Evolutionary conservation across 108 stramenopile species (phyloP).

Genomic region (Chaetoceros muelleri): DNA sequence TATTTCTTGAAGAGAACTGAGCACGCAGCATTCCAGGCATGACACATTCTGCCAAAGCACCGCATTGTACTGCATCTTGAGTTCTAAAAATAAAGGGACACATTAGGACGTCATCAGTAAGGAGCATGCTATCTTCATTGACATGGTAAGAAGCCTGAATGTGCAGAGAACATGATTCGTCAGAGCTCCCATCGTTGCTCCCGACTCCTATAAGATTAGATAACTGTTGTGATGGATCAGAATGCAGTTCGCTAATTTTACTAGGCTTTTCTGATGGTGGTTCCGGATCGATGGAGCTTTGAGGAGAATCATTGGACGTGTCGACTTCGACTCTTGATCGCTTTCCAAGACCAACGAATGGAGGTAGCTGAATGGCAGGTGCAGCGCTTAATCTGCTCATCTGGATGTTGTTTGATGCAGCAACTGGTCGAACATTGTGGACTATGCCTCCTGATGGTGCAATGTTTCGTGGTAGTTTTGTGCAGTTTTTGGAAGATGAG

Average conservation of each 20-base stretch:
- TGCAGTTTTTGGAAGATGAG: not conserved
- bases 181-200: constrained; percentile 10
- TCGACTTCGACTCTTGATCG: not conserved
- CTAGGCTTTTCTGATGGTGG: not conserved
- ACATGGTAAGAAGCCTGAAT: constrained; percentile 54
- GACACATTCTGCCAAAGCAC: constrained; percentile 60
- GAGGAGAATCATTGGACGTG: not conserved
- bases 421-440: constrained; percentile 43
- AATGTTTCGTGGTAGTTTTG: constrained; percentile 47
- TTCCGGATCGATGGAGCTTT: not conserved
- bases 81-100: constrained; percentile 72
- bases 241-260: too few species aligned
- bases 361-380: constrained; percentile 61
- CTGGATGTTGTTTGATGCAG: constrained; percentile 15
- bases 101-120: constrained; percentile 69
- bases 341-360: constrained; percentile 73
- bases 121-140: constrained; percentile 76
- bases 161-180: constrained; percentile 6
- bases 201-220: constrained; percentile 19
- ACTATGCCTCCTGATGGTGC: constrained; percentile 65
- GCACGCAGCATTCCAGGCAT: constrained; percentile 76
- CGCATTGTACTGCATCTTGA: constrained; percentile 64
- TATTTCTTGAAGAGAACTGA: constrained; percentile 50
- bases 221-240: too few species aligned
- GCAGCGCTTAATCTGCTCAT: constrained; percentile 43